Conservation (phyloP, 306 rosid genomes). For the Malus sieversii region DNA sequence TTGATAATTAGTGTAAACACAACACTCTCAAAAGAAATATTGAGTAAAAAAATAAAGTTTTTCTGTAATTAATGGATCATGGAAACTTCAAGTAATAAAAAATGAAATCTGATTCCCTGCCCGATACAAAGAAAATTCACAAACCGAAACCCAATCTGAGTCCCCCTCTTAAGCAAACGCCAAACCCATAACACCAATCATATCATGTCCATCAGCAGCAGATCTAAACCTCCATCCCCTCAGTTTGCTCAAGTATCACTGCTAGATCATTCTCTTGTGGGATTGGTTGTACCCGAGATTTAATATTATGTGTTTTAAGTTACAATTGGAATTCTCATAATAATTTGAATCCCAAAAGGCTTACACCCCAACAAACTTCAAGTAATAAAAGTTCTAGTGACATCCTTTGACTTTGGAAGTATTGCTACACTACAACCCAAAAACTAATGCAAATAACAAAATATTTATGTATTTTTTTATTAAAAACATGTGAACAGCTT, state of each 20-base stretch:
- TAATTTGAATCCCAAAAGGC: not conserved
- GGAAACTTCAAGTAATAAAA: not conserved
- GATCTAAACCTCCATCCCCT: not conserved
- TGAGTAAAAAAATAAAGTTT: not conserved
- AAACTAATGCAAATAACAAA: not conserved
- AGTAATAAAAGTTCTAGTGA: not conserved
- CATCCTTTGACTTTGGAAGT: not conserved
- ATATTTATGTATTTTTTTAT: not conserved
- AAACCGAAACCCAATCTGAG: not conserved
- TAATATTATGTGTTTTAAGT: not conserved
- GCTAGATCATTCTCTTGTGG: not conserved
- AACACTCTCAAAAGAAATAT: not conserved
- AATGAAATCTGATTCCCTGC: not conserved
- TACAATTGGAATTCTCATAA: not conserved
- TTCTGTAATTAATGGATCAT: not conserved
- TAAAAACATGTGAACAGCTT: not conserved
- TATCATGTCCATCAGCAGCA: not conserved
- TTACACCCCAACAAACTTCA: not conserved
- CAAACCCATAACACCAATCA: not conserved
- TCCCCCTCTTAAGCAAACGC: not conserved
- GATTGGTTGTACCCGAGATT: not conserved
- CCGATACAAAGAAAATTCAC: not conserved
- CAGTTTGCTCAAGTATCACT: not conserved
- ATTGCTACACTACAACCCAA: not conserved
- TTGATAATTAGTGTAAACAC: slow-evolving; percentile 9